A percentile compares a stretch with the other conserved stretches of the same genome.
Evolutionary conservation across 768 basidiomycete species (phyloP).

Genomic region (Cystobasidium ongulense): DNA sequence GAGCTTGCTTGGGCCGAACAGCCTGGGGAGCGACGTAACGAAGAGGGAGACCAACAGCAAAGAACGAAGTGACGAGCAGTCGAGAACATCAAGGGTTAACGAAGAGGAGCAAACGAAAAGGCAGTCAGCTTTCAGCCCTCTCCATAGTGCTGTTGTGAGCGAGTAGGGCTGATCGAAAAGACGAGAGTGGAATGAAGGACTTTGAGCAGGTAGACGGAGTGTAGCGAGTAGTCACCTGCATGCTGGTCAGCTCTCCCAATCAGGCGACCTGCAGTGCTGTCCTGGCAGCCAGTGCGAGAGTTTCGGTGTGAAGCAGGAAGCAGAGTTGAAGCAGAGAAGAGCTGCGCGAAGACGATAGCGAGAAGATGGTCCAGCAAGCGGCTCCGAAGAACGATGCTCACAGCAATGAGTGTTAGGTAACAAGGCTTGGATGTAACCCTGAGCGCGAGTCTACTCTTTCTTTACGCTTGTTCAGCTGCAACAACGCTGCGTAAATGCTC

Average conservation of each 20-base stretch:
- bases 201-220: neutral
- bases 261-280: neutral
- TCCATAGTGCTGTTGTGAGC: neutral
- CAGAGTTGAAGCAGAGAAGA: too few species aligned
- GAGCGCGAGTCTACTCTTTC: too few species aligned
- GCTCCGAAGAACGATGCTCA: too few species aligned
- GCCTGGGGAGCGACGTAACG: slow-evolving; percentile 17
- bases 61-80: too few species aligned
- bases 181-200: neutral
- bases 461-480: too few species aligned
- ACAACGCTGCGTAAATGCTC: too few species aligned
- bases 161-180: neutral
- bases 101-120: neutral
- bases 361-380: too few species aligned
- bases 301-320: neutral
- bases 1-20: slow-evolving; percentile 13
- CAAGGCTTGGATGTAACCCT: too few species aligned
- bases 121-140: neutral
- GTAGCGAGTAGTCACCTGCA: neutral
- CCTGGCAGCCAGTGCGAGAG: neutral
- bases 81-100: too few species aligned
- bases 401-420: too few species aligned
- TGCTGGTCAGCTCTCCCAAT: neutral
- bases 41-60: neutral
- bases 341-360: too few species aligned